Percentiles rank a stretch among this genome's conserved stretches.
These are phyloP conservation scores for Stereum hirsutum DNA, from an alignment of 1,284 basidiomycete species.

Conservation along the genomic window DNA sequence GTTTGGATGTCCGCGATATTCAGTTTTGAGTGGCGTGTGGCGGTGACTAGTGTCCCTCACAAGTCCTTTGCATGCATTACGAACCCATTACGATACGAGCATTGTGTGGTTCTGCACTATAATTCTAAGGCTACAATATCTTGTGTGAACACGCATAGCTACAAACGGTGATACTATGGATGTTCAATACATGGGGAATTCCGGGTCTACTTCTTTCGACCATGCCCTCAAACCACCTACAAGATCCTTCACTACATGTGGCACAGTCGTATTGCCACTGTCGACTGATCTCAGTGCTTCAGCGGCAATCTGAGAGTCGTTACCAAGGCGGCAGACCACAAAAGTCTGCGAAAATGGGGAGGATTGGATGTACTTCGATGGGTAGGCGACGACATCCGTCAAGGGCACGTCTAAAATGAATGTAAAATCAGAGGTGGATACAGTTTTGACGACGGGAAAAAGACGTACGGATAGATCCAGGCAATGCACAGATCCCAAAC, in stretches of 20 bases:
- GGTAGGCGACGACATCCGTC: conserved; percentile 48
- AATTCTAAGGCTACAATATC: no score
- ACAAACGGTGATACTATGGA: no score
- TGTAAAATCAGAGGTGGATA: not conserved
- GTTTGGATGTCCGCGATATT: no score
- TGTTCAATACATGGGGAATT: conserved; percentile 68
- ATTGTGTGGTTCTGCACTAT: no score
- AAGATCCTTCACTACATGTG: conserved; percentile 62
- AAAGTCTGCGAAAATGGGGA: conserved; percentile 21
- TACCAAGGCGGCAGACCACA: conserved; percentile 84
- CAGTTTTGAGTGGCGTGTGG: no score
- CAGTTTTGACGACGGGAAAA: not conserved
- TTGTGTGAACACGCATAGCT: no score
- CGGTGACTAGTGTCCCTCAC: not conserved
- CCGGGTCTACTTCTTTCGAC: conserved; percentile 60
- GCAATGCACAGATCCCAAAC: conserved; percentile 81
- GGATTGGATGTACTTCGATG: conserved; percentile 22
- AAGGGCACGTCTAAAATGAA: conserved; percentile 56
- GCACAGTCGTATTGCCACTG: conserved; percentile 14
- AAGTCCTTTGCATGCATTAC: no score
- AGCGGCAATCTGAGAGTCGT: conserved; percentile 88
- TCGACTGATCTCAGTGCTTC: conserved; percentile 48
- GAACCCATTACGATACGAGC: not conserved
- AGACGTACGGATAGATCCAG: conserved; percentile 67
- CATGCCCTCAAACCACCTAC: conserved; percentile 76